These are phyloP conservation scores for Rhododendron simsii DNA, from an alignment of 148 eudicot genomes.

Conservation along the genomic window DNA sequence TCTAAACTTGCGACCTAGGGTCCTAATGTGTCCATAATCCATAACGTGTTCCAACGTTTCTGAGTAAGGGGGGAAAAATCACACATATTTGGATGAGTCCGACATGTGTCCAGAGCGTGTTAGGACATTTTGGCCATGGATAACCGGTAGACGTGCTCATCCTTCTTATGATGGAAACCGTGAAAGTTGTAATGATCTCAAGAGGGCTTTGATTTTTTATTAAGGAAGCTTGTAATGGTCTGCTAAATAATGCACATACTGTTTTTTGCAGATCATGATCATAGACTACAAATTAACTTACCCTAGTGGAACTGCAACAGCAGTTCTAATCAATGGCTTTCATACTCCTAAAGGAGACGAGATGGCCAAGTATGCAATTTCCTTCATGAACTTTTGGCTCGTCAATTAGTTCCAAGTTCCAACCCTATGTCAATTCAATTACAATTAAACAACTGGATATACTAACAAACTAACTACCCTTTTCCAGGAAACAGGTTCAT, in stretches of 20 bases:
- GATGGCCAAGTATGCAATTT: constrained; percentile 55
- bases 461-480: neutral
- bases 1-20: neutral
- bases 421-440: neutral
- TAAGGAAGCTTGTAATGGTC: neutral
- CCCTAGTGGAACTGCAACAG: constrained; percentile 94
- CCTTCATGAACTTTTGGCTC: neutral
- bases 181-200: neutral
- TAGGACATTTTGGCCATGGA: neutral
- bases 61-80: neutral
- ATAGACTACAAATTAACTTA: constrained; percentile 71
- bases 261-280: constrained; percentile 60
- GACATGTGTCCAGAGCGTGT: neutral
- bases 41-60: neutral
- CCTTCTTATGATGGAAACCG: neutral
- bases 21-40: neutral
- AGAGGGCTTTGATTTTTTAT: neutral
- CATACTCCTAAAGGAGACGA: constrained; percentile 73
- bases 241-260: neutral
- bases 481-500: constrained; percentile 68
- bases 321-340: constrained; percentile 85
- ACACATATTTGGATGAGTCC: neutral
- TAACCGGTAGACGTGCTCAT: neutral
- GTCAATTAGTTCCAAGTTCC: neutral
- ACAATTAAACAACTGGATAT: neutral